These are phyloP conservation scores for Ustilago xerochloae DNA, from an alignment of 1,284 basidiomycete genomes.

Conservation along the genomic window DNA sequence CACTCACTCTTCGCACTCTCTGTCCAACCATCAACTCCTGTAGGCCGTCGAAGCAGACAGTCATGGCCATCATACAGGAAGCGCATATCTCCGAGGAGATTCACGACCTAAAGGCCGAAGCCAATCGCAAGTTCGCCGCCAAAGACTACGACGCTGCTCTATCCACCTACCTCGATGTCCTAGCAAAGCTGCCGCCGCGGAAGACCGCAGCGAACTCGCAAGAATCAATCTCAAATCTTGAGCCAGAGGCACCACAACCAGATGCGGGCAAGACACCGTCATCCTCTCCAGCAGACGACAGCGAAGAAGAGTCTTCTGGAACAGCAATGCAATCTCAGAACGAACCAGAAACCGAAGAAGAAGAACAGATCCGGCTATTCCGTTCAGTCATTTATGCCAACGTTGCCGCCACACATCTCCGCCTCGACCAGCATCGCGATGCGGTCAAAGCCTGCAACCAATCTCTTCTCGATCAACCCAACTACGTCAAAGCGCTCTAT, in stretches of 20 bases:
- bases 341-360: slow-evolving; percentile 28
- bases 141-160: slow-evolving; percentile 50
- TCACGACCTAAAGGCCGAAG: slow-evolving; percentile 44
- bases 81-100: slow-evolving; percentile 43
- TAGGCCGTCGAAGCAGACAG: neutral
- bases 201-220: neutral
- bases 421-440: slow-evolving; percentile 73
- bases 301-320: neutral
- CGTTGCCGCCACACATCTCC: slow-evolving; percentile 81
- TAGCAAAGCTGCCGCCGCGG: slow-evolving; percentile 39
- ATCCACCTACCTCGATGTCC: slow-evolving; percentile 47
- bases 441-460: slow-evolving; percentile 81
- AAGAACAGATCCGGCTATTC: slow-evolving; percentile 32
- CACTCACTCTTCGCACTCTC: neutral
- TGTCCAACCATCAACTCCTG: neutral
- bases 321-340: neutral
- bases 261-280: neutral
- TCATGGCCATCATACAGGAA: slow-evolving; percentile 38
- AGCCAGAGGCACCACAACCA: neutral
- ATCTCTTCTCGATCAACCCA: slow-evolving; percentile 82
- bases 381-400: slow-evolving; percentile 75
- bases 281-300: neutral
- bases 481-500: slow-evolving; percentile 87
- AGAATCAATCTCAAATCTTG: neutral
- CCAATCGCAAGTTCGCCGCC: slow-evolving; percentile 44